phyloP scores from a whole-genome alignment of 1,139 yeast genomes.

The Kodamaea arcana region DNA sequence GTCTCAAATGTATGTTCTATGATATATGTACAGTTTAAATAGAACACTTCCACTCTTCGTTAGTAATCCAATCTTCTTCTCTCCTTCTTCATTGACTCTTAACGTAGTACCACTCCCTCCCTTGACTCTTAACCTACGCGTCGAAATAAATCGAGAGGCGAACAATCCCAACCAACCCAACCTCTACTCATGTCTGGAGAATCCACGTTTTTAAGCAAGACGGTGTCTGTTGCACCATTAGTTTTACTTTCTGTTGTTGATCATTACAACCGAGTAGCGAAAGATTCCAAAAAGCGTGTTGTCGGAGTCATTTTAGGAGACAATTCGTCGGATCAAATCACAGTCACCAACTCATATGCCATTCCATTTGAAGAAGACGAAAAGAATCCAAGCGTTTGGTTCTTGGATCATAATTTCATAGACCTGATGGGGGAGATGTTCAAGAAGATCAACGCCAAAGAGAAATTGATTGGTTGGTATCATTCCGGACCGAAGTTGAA shows the following conservation, averaged over 20 bases:
- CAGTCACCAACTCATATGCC: conserved; percentile 76
- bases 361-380: conserved; percentile 97
- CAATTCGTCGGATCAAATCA: conserved; percentile 49
- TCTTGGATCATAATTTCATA: conserved; percentile 91
- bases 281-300: conserved; percentile 69
- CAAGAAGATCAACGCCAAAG: conserved; percentile 95
- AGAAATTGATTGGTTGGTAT: conserved; percentile 95
- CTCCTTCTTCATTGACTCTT: too few species aligned
- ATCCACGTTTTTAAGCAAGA: conserved; percentile 41
- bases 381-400: conserved; percentile 92
- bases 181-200: conserved; percentile 15
- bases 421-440: conserved; percentile 98
- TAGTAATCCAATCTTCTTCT: too few species aligned
- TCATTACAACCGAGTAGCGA: conserved; percentile 84
- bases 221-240: conserved; percentile 91
- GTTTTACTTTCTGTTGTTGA: conserved; percentile 93
- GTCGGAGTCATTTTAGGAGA: conserved; percentile 95
- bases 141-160: conserved; percentile 1
- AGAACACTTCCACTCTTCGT: too few species aligned
- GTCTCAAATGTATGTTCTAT: too few species aligned
- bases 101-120: too few species aligned
- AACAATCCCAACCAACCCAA: neutral
- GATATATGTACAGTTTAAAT: too few species aligned
- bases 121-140: neutral
- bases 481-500: conserved; percentile 94